Base-by-base conservation (phyloP, 768 basidiomycete species). In the Agaricus subrufescens region DNA sequence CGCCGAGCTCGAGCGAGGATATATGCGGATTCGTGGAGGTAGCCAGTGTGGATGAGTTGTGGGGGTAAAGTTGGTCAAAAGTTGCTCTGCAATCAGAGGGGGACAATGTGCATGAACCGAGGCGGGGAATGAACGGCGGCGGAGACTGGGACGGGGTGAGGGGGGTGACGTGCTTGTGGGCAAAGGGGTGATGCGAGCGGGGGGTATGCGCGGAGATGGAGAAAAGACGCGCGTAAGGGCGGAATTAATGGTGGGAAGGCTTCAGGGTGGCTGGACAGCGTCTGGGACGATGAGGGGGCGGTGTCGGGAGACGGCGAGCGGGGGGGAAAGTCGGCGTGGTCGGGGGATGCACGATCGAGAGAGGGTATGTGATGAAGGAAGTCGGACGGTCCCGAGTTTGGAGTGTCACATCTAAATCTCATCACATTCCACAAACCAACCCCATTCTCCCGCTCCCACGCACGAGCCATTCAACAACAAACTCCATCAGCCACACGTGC, bases 1-100 rank as follows among this genome's bases (percentile, higher is more conserved):
- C 90, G 82, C 85, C 86, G 55, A 71, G 68, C 60, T 68, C 73
- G 63, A 73, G 74, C 64, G 72, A 74, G 62, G 65, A 67, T 60
- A 66, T 64, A 45, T 69, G 71, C 64, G 71, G 69, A 60, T 65
- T 67, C 60, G 74, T 66, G 56, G 76, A 72, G 67, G 76, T 69
- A 71, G 81, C 81, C 81, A 82, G 80, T 63, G 65, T 79, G 80
- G 69, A 72, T 72, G 70, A 66, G 65, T 58, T 48, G 38, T 54
- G 54, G 29, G 62, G 52, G 52, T 55, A 55, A 58, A 56, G 26
- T n/a, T 40, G 45, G n/a, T 48, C 59, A 62, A 59, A 62, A 43
- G 51, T 50, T 61, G 56, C 40, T 58, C 46, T 61, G 50, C 46
- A 51, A 54, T 31, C 31, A 57, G 52, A 58, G 52, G 54, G 59